Percentiles rank a stretch among this genome's conserved stretches.
Evolutionary conservation across 2,329 filamentous ascomycete species (phyloP).

Genomic region (Fusarium sp.): DNA sequence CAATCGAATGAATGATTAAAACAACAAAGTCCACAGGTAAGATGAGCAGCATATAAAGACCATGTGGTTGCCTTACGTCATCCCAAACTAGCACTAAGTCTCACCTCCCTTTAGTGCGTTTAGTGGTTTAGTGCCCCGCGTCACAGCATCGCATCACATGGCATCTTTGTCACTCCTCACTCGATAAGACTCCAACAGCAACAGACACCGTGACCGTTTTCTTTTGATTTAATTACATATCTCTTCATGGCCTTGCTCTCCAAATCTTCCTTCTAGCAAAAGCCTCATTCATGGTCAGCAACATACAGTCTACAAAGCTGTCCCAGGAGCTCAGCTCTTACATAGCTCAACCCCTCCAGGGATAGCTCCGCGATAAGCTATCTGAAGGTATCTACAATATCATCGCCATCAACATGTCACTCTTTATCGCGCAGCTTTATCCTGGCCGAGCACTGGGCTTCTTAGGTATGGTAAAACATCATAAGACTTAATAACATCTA

Average conservation of each 20-base stretch:
- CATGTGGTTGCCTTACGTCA: conserved; percentile 38
- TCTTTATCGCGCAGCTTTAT: conserved; percentile 70
- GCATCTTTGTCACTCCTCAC: conserved; percentile 31
- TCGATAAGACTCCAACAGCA: conserved; percentile 5
- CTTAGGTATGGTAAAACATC: conserved; percentile 53
- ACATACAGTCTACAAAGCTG: not conserved
- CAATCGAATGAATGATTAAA: not conserved
- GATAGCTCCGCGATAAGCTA: conserved; percentile 28
- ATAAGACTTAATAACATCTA: not conserved
- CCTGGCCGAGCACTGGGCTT: conserved; percentile 75
- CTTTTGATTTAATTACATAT: not conserved
- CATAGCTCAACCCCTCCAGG: conserved; percentile 36
- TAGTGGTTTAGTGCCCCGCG: conserved; percentile 19
- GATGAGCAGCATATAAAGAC: not conserved
- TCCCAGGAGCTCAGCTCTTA: conserved; percentile 25
- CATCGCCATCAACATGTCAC: conserved; percentile 50
- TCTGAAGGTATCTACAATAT: not conserved
- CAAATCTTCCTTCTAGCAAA: not conserved
- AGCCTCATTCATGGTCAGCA: conserved; percentile 16
- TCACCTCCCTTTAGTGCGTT: not conserved
- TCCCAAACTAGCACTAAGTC: conserved; percentile 1
- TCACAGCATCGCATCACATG: conserved; percentile 38
- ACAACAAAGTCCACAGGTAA: not conserved
- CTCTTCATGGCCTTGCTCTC: not conserved
- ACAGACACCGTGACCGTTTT: conserved; percentile 31